phyloP scores from a whole-genome alignment of 352 stramenopile genomes.

The Pythium insidiosum region DNA sequence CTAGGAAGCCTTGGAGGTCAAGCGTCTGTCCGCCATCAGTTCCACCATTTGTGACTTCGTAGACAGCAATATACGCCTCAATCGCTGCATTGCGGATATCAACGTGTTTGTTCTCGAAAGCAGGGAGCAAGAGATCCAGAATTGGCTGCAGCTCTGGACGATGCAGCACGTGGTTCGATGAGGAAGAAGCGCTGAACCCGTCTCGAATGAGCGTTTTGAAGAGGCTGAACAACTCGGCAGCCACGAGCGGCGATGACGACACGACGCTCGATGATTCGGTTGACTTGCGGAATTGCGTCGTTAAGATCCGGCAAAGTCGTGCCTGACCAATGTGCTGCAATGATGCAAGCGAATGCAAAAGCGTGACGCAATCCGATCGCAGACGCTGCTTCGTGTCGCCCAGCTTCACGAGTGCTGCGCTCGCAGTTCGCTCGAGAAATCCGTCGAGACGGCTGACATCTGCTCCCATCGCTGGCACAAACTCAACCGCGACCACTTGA shows the following conservation, averaged over 20 bases:
- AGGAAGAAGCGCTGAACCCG: neutral
- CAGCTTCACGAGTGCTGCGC: conserved; percentile 61
- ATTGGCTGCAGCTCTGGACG: conserved; percentile 32
- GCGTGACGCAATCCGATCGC: conserved; percentile 59
- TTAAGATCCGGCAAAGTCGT: conserved; percentile 54
- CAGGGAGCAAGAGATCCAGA: conserved; percentile 31
- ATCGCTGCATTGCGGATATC: conserved; percentile 70
- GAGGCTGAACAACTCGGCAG: conserved; percentile 55
- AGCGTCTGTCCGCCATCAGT: conserved; percentile 20
- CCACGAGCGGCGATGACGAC: conserved; percentile 39
- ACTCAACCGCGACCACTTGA: conserved; percentile 63
- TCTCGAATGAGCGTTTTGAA: conserved; percentile 49
- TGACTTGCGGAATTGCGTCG: conserved; percentile 45
- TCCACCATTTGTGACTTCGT: conserved; percentile 55
- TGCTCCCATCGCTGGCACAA: conserved; percentile 42
- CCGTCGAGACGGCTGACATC: conserved; percentile 21
- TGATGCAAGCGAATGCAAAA: conserved; percentile 53
- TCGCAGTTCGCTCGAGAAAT: conserved; percentile 50
- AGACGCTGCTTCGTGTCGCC: conserved; percentile 72
- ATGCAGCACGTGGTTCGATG: neutral
- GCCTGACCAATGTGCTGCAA: conserved; percentile 50
- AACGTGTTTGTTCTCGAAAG: conserved; percentile 79
- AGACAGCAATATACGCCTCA: conserved; percentile 55
- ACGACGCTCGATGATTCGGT: conserved; percentile 17
- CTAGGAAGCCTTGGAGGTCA: conserved; percentile 57